Conservation (phyloP, 1,284 basidiomycete species). For the Ganoderma sp. region DNA sequence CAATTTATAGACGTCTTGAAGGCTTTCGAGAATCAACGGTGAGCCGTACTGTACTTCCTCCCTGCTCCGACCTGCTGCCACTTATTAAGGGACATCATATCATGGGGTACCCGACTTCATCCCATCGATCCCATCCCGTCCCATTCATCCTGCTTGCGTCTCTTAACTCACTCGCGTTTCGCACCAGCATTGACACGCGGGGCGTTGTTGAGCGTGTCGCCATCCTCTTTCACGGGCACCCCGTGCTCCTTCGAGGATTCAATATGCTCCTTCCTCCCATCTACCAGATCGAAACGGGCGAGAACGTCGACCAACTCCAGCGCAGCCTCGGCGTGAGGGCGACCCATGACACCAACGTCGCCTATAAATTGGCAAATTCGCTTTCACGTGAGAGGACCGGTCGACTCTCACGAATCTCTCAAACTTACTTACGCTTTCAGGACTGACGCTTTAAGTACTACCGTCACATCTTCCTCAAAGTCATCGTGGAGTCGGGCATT, state of each 20-base stretch:
- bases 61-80: background rate
- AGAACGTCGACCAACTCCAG: slow-evolving; percentile 55
- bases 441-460: no score
- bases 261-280: slow-evolving; percentile 96
- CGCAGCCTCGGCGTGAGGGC: no score
- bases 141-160: background rate
- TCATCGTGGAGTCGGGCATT: no score
- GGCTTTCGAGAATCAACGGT: slow-evolving; percentile 93
- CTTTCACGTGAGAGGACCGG: no score
- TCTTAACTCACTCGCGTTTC: background rate
- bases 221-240: slow-evolving; percentile 90
- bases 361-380: no score
- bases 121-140: background rate
- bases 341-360: no score
- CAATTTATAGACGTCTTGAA: slow-evolving; percentile 98
- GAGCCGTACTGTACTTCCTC: slow-evolving; percentile 40
- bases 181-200: slow-evolving; percentile 89
- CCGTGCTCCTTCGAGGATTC: slow-evolving; percentile 93
- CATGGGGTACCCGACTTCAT: background rate
- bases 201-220: slow-evolving; percentile 97
- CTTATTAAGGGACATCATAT: background rate
- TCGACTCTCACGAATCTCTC: no score
- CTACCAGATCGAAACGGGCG: slow-evolving; percentile 86
- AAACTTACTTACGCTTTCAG: no score
- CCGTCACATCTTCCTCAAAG: no score